Base-by-base conservation (phyloP, 805 yeast genomes). In the Lipomyces spencermartinsiae region DNA sequence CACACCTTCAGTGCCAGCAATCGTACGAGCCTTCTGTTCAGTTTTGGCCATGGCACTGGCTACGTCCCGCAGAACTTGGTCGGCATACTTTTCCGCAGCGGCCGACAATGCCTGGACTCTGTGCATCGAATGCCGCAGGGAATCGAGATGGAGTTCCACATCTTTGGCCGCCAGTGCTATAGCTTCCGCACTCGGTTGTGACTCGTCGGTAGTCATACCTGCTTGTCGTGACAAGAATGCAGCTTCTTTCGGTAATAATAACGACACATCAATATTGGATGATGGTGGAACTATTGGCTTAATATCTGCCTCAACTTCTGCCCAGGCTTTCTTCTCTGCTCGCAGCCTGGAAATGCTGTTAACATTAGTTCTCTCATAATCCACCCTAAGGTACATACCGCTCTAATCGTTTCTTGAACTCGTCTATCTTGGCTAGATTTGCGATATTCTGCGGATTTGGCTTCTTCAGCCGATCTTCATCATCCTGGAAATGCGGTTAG, bases 371-470 rank as follows among this genome's bases (percentile, higher is more conserved):
- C 3, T 14, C n/a, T 19, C 43, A 22, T 14, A 33, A 46, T 29
- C 16, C 8, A 19, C 14, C 6, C 14, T 4, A 9, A 12, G 19
- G 2, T 22, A 39, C 70, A 14, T 56, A 67, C 70, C 79, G 78
- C 10, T 74, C 73, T 61, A 88, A 77, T 70, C 86, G 83, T 37
- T 78, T 74, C 46, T 81, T 80, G 72, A 85, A 85, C 49, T 83
- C 77, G 39, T 81, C 79, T 22, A 88, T 76, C 61, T 85, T 86
- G 56, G 81, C 79, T 49, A 73, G 68, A 74, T 89, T 89, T 51
- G 84, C 80, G 8, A 79, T 76, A 73, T 90, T 90, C 59, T 85
- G 82, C n/a, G 86, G 84, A 75, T 90, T 90, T 0, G 91, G 89
- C 43, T 72, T 74, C 64, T 72, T 68, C 46, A 61, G 43, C 2